Conservation (phyloP, 306 rosid genomes). For the Pueraria montana region DNA sequence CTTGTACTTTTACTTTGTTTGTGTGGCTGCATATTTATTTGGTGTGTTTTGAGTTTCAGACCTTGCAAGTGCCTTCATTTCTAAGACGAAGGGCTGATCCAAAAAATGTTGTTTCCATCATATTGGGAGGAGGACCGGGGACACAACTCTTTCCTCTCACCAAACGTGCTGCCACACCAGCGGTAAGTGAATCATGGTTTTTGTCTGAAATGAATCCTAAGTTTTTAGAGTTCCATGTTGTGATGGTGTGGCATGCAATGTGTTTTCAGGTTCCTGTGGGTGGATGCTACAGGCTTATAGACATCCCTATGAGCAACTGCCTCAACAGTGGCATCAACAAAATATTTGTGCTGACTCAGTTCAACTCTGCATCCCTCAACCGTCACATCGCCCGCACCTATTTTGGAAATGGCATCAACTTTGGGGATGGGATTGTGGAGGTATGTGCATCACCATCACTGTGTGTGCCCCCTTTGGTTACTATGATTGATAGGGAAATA, state of each 20-base stretch:
- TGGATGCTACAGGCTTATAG: constrained; percentile 94
- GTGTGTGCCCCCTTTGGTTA: constrained; percentile 16
- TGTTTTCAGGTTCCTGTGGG: constrained; percentile 88
- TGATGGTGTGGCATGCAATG: neutral
- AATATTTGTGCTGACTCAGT: constrained; percentile 88
- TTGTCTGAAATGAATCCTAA: neutral
- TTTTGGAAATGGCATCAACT: constrained; percentile 87
- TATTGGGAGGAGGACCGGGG: constrained; percentile 94
- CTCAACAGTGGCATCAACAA: constrained; percentile 90
- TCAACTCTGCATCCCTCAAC: constrained; percentile 92
- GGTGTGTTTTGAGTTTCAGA: constrained; percentile 56
- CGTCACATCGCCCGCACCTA: constrained; percentile 91
- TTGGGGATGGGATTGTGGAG: constrained; percentile 96
- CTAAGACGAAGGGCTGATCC: constrained; percentile 68
- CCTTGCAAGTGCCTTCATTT: constrained; percentile 63
- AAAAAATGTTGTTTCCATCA: constrained; percentile 78
- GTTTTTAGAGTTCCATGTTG: constrained; percentile 13
- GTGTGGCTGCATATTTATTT: constrained; percentile 15
- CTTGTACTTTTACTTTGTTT: neutral
- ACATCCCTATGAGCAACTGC: constrained; percentile 97
- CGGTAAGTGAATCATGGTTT: constrained; percentile 63
- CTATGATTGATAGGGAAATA: constrained; percentile 39
- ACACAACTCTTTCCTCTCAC: constrained; percentile 90
- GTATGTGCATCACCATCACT: constrained; percentile 57
- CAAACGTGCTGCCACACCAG: constrained; percentile 81